Base-by-base conservation (phyloP, 2,329 filamentous ascomycete genomes). In the Alternaria brassicicola region DNA sequence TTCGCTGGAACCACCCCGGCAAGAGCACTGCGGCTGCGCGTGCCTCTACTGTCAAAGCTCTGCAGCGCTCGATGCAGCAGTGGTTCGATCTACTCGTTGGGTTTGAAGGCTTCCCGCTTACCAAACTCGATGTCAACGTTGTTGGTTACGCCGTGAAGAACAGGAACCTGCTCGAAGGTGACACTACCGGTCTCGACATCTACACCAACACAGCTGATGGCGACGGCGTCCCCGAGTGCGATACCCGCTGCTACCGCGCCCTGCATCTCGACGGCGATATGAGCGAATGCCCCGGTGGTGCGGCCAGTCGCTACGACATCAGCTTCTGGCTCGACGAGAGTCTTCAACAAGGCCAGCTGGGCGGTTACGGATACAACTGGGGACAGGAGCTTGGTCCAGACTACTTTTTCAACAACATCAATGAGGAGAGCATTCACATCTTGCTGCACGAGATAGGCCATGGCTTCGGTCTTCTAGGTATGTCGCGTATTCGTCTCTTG, bases 321-420 rank as follows among this genome's bases (percentile, higher is more conserved):
- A 62, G 59, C 5, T 75, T 83, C 28, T 82, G 80, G 81, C 73
- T 83, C n/a, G 82, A 81, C 0, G 74, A 80, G 30, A 79, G 78
- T 3, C 73, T 83, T 56, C 21, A 62, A 4, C 23, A 63, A 4
- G 80, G 80, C 19, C 38, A 64, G 21, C 50, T 65, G 30, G 67
- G 61, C 3, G 80, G 81, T 49, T 76, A 77, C 2, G 81, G 81
- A 52, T 81, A 80, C 45, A 80, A 82, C 49, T 82, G 79, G 80
- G 80, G 81, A 8, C 75, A 82, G 59, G 67, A 79, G 4, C 69
- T 82, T 21, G 79, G 78, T 2, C 74, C 71, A 2, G 78, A 81
- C 55, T 81, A 81, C 62, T 78, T 81, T 55, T 69, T 82, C 59
- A 47, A 70, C n/a, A 70, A 72, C 15, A 49, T 82, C 3, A 67